phyloP scores from a whole-genome alignment of 2,329 filamentous ascomycete genomes.

The Ceratocystis diversiconidia region DNA sequence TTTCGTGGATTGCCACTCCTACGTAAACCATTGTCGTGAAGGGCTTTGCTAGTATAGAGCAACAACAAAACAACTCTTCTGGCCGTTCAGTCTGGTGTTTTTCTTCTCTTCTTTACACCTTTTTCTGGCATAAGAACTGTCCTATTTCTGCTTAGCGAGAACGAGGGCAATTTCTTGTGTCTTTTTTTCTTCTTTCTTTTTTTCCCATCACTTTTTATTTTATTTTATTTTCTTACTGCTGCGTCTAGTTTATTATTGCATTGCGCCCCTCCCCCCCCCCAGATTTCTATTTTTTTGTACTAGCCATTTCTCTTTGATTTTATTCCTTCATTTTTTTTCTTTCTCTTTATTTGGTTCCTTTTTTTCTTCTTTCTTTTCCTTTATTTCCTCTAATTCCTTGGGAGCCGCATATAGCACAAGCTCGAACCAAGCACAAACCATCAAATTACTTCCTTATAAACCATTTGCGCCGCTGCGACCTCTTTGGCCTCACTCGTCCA shows the following conservation, averaged over 20 bases:
- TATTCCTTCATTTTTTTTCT: background rate
- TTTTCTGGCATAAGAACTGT: too few species aligned
- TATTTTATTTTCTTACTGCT: background rate
- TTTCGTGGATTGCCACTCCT: background rate
- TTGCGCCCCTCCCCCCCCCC: background rate
- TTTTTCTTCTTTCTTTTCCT: background rate
- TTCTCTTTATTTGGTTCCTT: background rate
- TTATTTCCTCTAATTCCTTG: background rate
- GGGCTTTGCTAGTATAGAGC: background rate
- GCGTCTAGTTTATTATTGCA: background rate
- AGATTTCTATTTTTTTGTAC: background rate
- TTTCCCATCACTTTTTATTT: background rate
- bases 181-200: background rate
- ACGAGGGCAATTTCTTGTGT: background rate
- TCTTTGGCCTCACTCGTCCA: background rate
- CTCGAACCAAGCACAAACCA: conserved; percentile 6
- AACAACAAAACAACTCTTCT: background rate
- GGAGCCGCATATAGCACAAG: conserved; percentile 4
- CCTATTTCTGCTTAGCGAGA: background rate
- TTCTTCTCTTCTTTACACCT: background rate
- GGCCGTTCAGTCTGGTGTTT: background rate
- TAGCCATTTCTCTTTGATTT: background rate
- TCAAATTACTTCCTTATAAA: conserved; percentile 6
- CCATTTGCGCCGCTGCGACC: conserved; percentile 3
- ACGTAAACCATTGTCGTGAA: background rate